Percentiles rank a stretch among this genome's conserved stretches.
These are phyloP conservation scores for Termitomyces sp. DNA, from an alignment of 768 basidiomycete genomes.

Conservation along the genomic window DNA sequence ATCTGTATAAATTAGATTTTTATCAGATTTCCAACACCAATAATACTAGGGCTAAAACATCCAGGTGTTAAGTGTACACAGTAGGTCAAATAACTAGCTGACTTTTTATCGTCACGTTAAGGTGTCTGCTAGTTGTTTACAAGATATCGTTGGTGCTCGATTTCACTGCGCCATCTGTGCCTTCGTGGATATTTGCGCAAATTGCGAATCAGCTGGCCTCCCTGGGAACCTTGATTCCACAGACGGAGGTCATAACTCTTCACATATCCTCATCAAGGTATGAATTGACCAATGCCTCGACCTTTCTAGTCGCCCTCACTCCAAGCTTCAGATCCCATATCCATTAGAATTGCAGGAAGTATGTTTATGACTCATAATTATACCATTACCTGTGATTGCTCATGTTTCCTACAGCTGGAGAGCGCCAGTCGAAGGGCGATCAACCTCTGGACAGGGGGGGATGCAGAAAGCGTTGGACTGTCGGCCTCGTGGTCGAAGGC, in stretches of 20 bases:
- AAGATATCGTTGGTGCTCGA: conserved; percentile 86
- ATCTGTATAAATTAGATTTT: background rate
- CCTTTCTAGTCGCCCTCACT: conserved; percentile 1
- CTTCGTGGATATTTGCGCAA: conserved; percentile 78
- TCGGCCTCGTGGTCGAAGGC: conserved; percentile 42
- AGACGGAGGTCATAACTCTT: conserved; percentile 75
- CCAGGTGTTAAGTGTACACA: conserved; percentile 82
- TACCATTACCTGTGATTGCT: background rate
- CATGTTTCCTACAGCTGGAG: conserved; percentile 35
- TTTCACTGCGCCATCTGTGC: conserved; percentile 92
- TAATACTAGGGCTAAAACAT: conserved; percentile 64
- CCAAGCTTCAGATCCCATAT: conserved; percentile 69
- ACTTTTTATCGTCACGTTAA: background rate
- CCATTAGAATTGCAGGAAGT: conserved; percentile 73
- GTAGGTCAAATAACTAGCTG: conserved; percentile 39
- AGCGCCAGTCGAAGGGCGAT: conserved; percentile 71
- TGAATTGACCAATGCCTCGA: background rate
- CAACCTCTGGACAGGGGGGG: conserved; percentile 70
- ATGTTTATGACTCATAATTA: conserved; percentile 4
- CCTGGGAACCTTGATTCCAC: conserved; percentile 77
- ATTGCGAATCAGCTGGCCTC: conserved; percentile 82
- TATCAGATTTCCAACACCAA: background rate
- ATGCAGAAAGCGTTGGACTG: conserved; percentile 58
- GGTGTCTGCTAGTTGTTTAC: conserved; percentile 58
- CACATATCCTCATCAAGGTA: conserved; percentile 95